Conservation (phyloP, 495 filamentous ascomycete species). For the Xylaria longipes region DNA sequence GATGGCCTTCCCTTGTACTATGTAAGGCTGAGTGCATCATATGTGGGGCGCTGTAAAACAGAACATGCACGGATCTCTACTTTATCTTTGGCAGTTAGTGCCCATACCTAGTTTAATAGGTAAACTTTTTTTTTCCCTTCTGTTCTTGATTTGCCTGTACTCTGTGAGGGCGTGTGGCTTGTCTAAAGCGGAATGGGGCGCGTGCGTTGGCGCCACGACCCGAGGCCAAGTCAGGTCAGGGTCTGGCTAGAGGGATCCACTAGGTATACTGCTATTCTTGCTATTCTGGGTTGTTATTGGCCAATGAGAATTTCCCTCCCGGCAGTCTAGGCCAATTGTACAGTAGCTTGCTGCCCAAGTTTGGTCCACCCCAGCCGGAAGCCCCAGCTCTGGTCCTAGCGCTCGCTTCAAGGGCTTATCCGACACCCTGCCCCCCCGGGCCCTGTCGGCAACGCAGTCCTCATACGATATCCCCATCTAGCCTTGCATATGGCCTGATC, state of each 20-base stretch:
- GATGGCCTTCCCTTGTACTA: constrained; percentile 12
- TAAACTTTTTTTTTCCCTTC: neutral
- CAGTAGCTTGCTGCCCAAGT: constrained; percentile 1
- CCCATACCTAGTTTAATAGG: neutral
- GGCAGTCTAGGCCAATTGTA: constrained; percentile 5
- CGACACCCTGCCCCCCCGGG: neutral
- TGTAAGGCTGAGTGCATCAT: constrained; percentile 11
- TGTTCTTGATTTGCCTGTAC: too few relatives aligned
- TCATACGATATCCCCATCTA: constrained; percentile 42
- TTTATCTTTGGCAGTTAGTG: neutral
- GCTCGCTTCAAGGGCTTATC: constrained; percentile 14
- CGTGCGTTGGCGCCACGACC: neutral
- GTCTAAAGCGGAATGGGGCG: neutral
- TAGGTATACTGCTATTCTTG: neutral
- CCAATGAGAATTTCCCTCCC: constrained; percentile 7
- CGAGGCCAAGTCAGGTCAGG: too few relatives aligned
- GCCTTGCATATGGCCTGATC: constrained; percentile 44
- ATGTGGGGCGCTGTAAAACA: neutral
- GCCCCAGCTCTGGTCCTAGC: neutral
- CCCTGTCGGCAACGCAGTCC: constrained; percentile 31
- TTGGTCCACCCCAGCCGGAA: neutral
- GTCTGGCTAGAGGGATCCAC: neutral
- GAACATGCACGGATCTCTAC: neutral
- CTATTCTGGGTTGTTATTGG: neutral
- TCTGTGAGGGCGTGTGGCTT: neutral